Base-by-base conservation (phyloP, 2,329 filamentous ascomycete genomes). In the Hypocrella siamensis region DNA sequence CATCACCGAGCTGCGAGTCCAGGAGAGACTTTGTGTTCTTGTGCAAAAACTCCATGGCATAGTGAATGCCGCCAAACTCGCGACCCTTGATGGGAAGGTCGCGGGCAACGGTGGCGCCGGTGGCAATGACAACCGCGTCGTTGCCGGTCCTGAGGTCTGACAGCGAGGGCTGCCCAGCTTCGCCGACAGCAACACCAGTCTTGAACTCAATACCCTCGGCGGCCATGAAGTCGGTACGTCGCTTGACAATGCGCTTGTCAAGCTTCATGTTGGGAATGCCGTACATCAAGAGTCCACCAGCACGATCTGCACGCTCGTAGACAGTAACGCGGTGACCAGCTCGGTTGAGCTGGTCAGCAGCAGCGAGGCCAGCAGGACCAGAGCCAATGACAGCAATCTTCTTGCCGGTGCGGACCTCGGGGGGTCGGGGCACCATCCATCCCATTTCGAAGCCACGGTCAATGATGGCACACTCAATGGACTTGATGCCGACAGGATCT, bases 181-280 rank as follows among this genome's bases (percentile, higher is more conserved):
- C 78, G 28, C 86, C 88, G 44, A 96, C 70, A 22, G 75, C 61
- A 34, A 83, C 74, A 38, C 77, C 74, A 19, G 81, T 80, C 57
- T 82, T 75, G 61, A 93, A 93, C 31, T 69, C 67, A 49, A 94
- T 62, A 30, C 88, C 88, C 58, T 94, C 88, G 4, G 76, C 71
- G 33, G 80, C 82, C 82, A 94, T 88, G 58, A 96, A 85, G 57
- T 94, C 83, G 30, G 90, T 85, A 54, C 88, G 81, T 32, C 88
- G 81, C 67, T 94, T 88, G 38, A 96, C 88, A 40, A 94, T 77
- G 51, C 84, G 84, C 70, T 96, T 96, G 64, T 96, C 88, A 26
- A 96, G 79, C 67, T 96, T 96, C 88, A 96, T 96, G 67, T 96
- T 96, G 43, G 88, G 88, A 44, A 96, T 96, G 44, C 88, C 88